Percentiles rank a stretch among this genome's conserved stretches.
Evolutionary conservation across 2,329 filamentous ascomycete species (phyloP).

Genomic region (Neobulgaria alba): DNA sequence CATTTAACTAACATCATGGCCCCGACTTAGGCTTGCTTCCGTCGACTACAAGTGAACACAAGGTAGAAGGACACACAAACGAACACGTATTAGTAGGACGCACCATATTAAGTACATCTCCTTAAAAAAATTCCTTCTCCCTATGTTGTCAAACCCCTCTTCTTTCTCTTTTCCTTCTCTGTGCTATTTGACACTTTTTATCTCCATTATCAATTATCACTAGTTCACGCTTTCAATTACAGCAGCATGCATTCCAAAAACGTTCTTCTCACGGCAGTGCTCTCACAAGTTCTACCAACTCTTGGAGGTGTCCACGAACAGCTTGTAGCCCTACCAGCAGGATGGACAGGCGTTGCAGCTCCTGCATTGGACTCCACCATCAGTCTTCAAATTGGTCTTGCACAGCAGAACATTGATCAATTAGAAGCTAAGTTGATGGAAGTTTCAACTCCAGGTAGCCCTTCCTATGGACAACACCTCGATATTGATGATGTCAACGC

Average conservation of each 20-base stretch:
- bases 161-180: too few relatives aligned
- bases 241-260: conserved; percentile 7
- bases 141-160: too few relatives aligned
- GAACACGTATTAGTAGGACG: too few relatives aligned
- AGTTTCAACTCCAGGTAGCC: conserved; percentile 43
- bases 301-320: conserved; percentile 6
- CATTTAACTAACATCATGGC: too few relatives aligned
- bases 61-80: too few relatives aligned
- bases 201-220: too few relatives aligned
- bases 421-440: conserved; percentile 32
- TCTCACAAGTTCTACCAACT: conserved; percentile 4
- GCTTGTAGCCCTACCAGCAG: conserved; percentile 8
- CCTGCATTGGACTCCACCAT: conserved; percentile 5
- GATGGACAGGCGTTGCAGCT: conserved; percentile 12
- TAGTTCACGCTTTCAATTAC: too few relatives aligned
- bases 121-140: too few relatives aligned
- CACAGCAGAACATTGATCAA: conserved; percentile 37
- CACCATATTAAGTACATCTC: too few relatives aligned
- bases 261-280: conserved; percentile 1
- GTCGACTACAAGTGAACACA: too few relatives aligned
- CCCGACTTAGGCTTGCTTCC: too few relatives aligned
- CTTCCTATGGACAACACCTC: conserved; percentile 45
- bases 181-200: too few relatives aligned
- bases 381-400: conserved; percentile 32
- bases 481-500: conserved; percentile 41